Percentiles rank a stretch among this genome's conserved stretches.
phyloP scores from a whole-genome alignment of 2,329 filamentous ascomycete genomes.

The Erysiphe neolycopersici region DNA sequence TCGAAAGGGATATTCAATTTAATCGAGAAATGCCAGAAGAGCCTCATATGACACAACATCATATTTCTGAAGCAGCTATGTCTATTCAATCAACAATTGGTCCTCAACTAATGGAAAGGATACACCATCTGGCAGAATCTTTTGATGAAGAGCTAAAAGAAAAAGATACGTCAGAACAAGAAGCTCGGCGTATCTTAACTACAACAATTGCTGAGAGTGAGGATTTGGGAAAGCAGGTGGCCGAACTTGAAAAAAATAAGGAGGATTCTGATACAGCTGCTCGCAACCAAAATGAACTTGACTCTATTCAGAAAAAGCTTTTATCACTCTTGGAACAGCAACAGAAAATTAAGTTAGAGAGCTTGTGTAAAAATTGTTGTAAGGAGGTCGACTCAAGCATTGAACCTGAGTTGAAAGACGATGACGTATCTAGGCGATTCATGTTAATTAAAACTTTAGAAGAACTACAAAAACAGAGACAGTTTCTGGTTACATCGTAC shows the following conservation, averaged over 20 bases:
- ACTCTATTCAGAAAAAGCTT: slow-evolving; percentile 7
- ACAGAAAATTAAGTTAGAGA: slow-evolving; percentile 17
- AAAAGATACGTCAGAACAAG: slow-evolving; percentile 41
- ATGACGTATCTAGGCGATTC: slow-evolving; percentile 25
- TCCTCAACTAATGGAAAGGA: slow-evolving; percentile 42
- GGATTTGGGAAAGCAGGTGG: slow-evolving; percentile 29
- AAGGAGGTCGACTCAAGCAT: slow-evolving; percentile 23
- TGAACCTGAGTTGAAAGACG: slow-evolving; percentile 15
- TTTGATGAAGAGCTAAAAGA: slow-evolving; percentile 55
- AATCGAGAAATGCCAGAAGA: slow-evolving; percentile 6
- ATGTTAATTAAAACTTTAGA: slow-evolving; percentile 29
- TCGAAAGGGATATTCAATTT: slow-evolving; percentile 28
- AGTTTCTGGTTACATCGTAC: slow-evolving; percentile 35
- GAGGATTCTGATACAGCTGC: slow-evolving; percentile 14
- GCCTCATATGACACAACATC: slow-evolving; percentile 5
- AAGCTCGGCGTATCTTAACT: slow-evolving; percentile 36
- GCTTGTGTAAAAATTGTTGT: slow-evolving; percentile 14
- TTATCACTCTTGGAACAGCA: slow-evolving; percentile 19
- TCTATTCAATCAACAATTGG: slow-evolving; percentile 43
- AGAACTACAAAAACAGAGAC: slow-evolving; percentile 22
- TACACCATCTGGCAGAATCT: slow-evolving; percentile 38
- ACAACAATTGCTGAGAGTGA: slow-evolving; percentile 43
- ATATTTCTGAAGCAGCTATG: slow-evolving; percentile 38
- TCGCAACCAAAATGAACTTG: slow-evolving; percentile 6
- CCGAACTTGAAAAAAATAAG: slow-evolving; percentile 14